Evolutionary conservation across 495 filamentous ascomycete genomes (phyloP), one percentile per base, ranked within the genome.

Genomic region (Xylaria longipes): DNA sequence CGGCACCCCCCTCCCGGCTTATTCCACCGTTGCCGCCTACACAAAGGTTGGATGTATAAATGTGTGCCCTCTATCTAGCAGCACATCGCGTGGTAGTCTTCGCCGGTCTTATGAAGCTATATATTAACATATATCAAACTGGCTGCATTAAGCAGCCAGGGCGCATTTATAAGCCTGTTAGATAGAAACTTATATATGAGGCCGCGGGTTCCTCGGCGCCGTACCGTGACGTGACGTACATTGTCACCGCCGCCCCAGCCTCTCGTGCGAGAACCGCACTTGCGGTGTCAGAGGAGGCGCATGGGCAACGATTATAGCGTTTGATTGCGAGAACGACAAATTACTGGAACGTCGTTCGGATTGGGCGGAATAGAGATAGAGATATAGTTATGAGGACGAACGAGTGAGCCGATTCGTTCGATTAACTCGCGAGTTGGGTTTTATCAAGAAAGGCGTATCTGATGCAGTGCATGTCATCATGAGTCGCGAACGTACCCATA

Each of bases 121-220:
- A 41, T 37, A 12, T 50, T 22, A 27, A 29, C n/a, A n/a, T n/a
- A n/a, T n/a, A n/a, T n/a, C n/a, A n/a, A n/a, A n/a, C n/a, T n/a
- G n/a, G n/a, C n/a, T n/a, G n/a, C n/a, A n/a, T n/a, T n/a, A n/a
- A n/a, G n/a, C n/a, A n/a, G n/a, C n/a, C n/a, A n/a, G n/a, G n/a
- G n/a, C n/a, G n/a, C n/a, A n/a, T n/a, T n/a, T n/a, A n/a, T n/a
- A n/a, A n/a, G n/a, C n/a, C n/a, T n/a, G n/a, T 50, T 50, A 9
- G n/a, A 50, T n/a, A 50, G n/a, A 17, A 15, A 43, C 7, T 22
- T 11, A 56, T 31, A 22, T n/a, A 37, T 22, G 31, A 33, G 14
- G 57, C 33, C 8, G 20, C 57, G 57, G 57, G 20, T 37, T 37
- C 33, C 57, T 60, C 57, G 57, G 57, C 17, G n/a, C n/a, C 57